Evolutionary conservation across 192 early-diverging fungal genomes (phyloP), one percentile per base, ranked within the genome.

Genomic region (Funneliformis mosseae): DNA sequence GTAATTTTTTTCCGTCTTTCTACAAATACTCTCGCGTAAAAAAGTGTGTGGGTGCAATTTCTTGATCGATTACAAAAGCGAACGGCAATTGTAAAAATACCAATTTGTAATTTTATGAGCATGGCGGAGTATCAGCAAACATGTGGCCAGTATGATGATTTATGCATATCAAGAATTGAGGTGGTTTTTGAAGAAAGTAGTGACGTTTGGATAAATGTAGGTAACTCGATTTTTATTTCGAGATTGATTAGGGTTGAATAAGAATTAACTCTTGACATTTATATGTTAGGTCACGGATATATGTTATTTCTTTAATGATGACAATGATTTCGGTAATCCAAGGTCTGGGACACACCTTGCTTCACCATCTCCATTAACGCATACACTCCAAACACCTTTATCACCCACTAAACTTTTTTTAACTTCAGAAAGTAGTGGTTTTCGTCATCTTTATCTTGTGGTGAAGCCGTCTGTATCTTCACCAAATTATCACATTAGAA

Each of bases 171-270:
- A 50, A 64, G 74, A 39, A 86, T 89, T 4, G 83, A 87, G 25
- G 76, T 90, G 21, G 60, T 93, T 9, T 88, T 83, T 67, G 87
- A 90, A 50, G 92, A 93, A 50, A 79, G 77, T 39, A 86, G 77
- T 39, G 66, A 84, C 11, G 76, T 78, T 61, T 93, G 92, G 92
- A 90, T 92, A 67, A 93, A 93, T 80, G 87, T 92, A 42, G 64
- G 83, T 78, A 67, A 80, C 64, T 63, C 39, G 43, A 28, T 5
- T 62, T 25, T 63, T 48, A 23, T 64, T 10, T 66, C 55, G 4
- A 43, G 33, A 42, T 67, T 7, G 28, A 55, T 69, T 46, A 43
- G 27, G 43, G 16, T 1, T 33, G 18, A 39, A 39, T 38, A 43
- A 5, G 27, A 21, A 61, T 62, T n/a, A 8, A 7, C 46, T 71